Evolutionary conservation across 2,329 filamentous ascomycete genomes (phyloP).

Genomic region (Corniculantispora saksenae): DNA sequence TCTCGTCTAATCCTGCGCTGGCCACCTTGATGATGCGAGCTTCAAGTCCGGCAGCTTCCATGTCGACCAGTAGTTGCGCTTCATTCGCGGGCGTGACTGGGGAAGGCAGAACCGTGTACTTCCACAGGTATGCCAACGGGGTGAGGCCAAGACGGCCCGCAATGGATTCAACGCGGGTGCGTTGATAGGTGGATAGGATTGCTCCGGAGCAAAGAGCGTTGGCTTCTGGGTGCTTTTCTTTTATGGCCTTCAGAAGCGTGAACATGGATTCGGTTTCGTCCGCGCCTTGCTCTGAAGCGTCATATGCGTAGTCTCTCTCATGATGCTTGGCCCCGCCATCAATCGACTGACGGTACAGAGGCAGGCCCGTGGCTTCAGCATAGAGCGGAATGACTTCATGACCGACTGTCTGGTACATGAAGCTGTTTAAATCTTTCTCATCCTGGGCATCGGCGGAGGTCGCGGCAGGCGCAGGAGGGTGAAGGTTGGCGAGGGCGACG

Average conservation of each 20-base stretch:
- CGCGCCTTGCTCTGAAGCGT: conserved; percentile 29
- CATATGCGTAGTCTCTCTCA: conserved; percentile 65
- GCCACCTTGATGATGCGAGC: conserved; percentile 95
- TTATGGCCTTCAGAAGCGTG: conserved; percentile 69
- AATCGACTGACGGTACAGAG: conserved; percentile 81
- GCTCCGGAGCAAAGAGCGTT: conserved; percentile 90
- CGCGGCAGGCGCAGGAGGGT: conserved; percentile 22
- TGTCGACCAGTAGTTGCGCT: conserved; percentile 72
- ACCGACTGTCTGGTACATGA: conserved; percentile 99
- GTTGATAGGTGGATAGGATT: conserved; percentile 92
- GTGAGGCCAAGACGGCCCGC: conserved; percentile 79
- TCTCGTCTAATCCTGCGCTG: conserved; percentile 81
- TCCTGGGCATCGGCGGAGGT: conserved; percentile 5
- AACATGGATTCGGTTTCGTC: conserved; percentile 92
- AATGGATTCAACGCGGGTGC: conserved; percentile 91
- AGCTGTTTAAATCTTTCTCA: conserved; percentile 76
- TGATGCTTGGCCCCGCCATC: conserved; percentile 69
- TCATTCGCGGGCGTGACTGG: conserved; percentile 40
- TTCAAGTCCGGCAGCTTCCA: conserved; percentile 75
- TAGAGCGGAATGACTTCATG: conserved; percentile 87
- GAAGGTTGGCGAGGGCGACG: conserved; percentile 84
- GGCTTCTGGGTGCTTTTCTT: conserved; percentile 70
- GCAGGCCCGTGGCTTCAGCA: conserved; percentile 73
- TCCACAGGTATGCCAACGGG: conserved; percentile 88
- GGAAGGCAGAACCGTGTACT: conserved; percentile 73